phyloP scores from a whole-genome alignment of 2,329 filamentous ascomycete species.

The Zasmidium angulare region DNA sequence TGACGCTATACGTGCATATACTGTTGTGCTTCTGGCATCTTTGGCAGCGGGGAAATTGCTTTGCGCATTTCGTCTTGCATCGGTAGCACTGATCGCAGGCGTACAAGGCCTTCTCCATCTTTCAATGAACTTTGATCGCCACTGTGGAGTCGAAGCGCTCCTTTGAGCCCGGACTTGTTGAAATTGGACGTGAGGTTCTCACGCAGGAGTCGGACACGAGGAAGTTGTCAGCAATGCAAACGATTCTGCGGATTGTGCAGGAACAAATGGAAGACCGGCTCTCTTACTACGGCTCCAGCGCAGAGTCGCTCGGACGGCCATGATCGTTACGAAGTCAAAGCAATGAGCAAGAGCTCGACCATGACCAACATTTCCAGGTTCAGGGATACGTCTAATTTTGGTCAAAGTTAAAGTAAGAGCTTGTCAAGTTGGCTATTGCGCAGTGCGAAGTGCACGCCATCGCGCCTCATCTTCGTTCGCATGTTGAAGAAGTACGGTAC shows the following conservation, averaged over 20 bases:
- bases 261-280: no score
- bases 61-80: not conserved
- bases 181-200: not conserved
- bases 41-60: not conserved
- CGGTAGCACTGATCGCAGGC: slow-evolving; percentile 3
- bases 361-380: no score
- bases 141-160: not conserved
- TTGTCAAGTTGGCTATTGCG: not conserved
- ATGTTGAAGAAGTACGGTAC: no score
- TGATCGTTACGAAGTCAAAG: no score
- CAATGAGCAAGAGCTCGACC: no score
- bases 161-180: not conserved
- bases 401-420: not conserved
- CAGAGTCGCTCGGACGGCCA: no score
- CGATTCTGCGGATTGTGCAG: no score
- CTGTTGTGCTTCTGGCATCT: not conserved
- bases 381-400: not conserved
- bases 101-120: not conserved
- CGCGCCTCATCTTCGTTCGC: no score
- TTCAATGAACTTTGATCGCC: not conserved
- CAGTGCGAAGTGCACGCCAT: no score
- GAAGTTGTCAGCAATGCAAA: no score
- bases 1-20: not conserved
- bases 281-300: no score
- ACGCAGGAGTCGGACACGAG: no score